Evolutionary conservation across 352 stramenopile species (phyloP), one percentile per base, ranked within the genome.

Genomic region (Phytophthora nicotianae): DNA sequence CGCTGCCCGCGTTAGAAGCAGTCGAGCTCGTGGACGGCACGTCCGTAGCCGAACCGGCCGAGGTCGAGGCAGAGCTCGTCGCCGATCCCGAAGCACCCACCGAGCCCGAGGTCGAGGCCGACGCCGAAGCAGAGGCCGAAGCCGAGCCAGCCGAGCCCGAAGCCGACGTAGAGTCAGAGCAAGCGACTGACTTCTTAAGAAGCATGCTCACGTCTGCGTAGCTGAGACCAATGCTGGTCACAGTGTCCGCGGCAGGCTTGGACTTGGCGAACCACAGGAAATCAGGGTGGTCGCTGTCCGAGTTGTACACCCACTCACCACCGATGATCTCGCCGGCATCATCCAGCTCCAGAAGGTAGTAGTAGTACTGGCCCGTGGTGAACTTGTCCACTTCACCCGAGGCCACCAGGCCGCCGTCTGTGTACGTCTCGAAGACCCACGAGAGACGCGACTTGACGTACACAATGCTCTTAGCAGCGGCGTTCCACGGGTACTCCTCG

Each of bases 401-500:
- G 0, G 49, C 47, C 40, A 81, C 70, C 0, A 83, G 60, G 1
- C 61, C 60, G 4, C 74, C 74, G 20, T 83, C 70, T n/a, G 69
- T 50, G 58, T 72, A 64, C 6, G 67, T 65, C 60, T 83, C 72
- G 19, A 62, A 27, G 26, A 88, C 72, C 72, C 74, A 88, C 27
- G 66, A 74, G 8, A 88, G 60, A 57, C 48, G 71, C 13, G 58
- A 72, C 49, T 75, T 61, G 1, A 84, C 67, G 53, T 81, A 87
- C 62, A 71, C 52, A 45, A 90, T 68, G 37, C 60, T 74, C 56
- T 65, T 70, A 21, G 71, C 71, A 10, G 60, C 57, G 10, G 43
- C 60, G 37, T 88, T 88, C 68, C 83, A 90, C 33, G 74, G 74
- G 50, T 88, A 90, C 54, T 41, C 41, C 17, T 68, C 58, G 8